Evolutionary conservation across 1,284 basidiomycete genomes (phyloP).

Genomic region (Cystobasidiaceae sp.): DNA sequence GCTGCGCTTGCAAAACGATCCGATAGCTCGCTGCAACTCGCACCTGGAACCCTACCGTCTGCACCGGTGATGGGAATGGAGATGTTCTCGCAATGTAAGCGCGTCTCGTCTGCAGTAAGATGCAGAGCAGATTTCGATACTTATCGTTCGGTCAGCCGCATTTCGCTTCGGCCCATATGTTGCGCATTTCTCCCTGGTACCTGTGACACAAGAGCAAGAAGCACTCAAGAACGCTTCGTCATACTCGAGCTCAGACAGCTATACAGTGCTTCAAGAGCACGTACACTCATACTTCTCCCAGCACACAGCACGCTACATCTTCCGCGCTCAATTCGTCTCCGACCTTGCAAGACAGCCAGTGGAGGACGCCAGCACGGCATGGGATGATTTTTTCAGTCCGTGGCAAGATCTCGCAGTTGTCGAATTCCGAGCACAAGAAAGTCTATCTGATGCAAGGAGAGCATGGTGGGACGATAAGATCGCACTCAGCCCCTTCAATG

Average conservation of each 20-base stretch:
- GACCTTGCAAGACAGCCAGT: slow-evolving; percentile 14
- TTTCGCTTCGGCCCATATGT: slow-evolving; percentile 27
- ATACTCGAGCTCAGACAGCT: slow-evolving; percentile 2
- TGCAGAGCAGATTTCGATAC: no score
- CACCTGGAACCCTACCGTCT: slow-evolving; percentile 21
- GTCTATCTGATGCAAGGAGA: slow-evolving; percentile 1
- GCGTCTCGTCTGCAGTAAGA: background rate
- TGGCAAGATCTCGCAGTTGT: slow-evolving; percentile 29
- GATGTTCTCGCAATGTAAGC: slow-evolving; percentile 30
- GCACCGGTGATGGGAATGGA: slow-evolving; percentile 16
- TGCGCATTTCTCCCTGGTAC: slow-evolving; percentile 25
- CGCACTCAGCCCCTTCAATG: slow-evolving; percentile 30
- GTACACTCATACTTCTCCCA: background rate
- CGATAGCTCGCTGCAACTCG: slow-evolving; percentile 18
- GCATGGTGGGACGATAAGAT: slow-evolving; percentile 30
- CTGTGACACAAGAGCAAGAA: slow-evolving; percentile 5
- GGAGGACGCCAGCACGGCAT: slow-evolving; percentile 24
- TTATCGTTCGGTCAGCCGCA: slow-evolving; percentile 1
- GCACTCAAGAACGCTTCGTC: background rate
- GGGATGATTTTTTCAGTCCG: slow-evolving; percentile 21
- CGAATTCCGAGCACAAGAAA: slow-evolving; percentile 18
- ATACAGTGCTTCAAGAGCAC: slow-evolving; percentile 6
- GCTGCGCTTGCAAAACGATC: slow-evolving; percentile 10
- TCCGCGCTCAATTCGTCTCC: slow-evolving; percentile 30
- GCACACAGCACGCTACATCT: background rate